Evolutionary conservation across 192 early-diverging fungal genomes (phyloP).

Genomic region (Linnemannia exigua): DNA sequence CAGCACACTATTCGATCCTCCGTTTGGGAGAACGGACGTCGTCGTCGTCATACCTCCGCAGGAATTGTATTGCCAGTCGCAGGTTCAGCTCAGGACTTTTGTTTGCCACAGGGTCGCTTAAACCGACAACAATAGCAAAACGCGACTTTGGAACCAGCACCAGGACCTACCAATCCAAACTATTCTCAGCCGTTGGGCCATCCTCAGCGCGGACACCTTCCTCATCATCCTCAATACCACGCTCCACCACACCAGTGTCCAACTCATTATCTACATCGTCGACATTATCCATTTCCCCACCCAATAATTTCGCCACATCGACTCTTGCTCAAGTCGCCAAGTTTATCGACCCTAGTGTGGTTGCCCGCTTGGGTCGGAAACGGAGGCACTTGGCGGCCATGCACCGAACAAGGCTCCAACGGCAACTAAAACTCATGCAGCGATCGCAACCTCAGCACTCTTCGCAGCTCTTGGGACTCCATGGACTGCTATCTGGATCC

Average conservation of each 20-base stretch:
- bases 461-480: slow-evolving; percentile 17
- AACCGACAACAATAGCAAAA: background rate
- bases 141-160: slow-evolving; percentile 1
- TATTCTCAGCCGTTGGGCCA: slow-evolving; percentile 1
- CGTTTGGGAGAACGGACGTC: background rate
- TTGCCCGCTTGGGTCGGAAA: slow-evolving; percentile 12
- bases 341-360: background rate
- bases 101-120: background rate
- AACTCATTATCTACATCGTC: background rate
- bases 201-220: background rate
- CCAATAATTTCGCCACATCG: background rate
- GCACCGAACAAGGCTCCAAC: slow-evolving; percentile 16
- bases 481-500: background rate
- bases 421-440: background rate
- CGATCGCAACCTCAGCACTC: slow-evolving; percentile 19
- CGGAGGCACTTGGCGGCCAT: slow-evolving; percentile 17
- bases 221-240: background rate
- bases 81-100: background rate
- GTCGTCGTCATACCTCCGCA: background rate
- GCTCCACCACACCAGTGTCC: background rate
- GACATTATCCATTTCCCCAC: background rate
- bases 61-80: background rate
- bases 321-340: background rate
- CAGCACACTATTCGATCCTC: background rate
- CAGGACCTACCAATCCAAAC: background rate